phyloP scores from a whole-genome alignment of 2,329 filamentous ascomycete genomes.

The Alternaria postmessia region DNA sequence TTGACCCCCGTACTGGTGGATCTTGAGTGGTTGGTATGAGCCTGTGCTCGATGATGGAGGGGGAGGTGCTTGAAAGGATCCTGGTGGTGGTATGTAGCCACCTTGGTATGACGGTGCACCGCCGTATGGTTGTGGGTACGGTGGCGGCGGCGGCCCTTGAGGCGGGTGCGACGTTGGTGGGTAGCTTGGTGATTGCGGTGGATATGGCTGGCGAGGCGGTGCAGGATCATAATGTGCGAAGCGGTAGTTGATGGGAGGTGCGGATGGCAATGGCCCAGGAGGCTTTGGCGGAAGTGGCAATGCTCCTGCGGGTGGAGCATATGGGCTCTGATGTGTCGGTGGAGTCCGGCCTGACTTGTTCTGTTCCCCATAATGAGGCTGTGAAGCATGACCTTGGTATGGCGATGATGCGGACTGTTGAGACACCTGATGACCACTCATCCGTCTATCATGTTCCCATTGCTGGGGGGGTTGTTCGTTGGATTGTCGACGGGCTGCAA shows the following conservation, averaged over 20 bases:
- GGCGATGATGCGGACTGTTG: conserved; percentile 33
- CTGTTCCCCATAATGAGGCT: conserved; percentile 35
- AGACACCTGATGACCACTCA: conserved; percentile 39
- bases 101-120: conserved; percentile 32
- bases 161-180: conserved; percentile 28
- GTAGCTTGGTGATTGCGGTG: conserved; percentile 35
- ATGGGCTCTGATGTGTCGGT: conserved; percentile 44
- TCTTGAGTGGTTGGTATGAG: conserved; percentile 45
- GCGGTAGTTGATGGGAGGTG: conserved; percentile 42
- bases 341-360: conserved; percentile 27
- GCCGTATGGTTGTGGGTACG: conserved; percentile 56
- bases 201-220: conserved; percentile 33
- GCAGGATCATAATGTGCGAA: conserved; percentile 50
- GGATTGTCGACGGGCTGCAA: conserved; percentile 35
- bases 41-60: conserved; percentile 34
- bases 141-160: conserved; percentile 45
- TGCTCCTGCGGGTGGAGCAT: conserved; percentile 33
- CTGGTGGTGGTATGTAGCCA: conserved; percentile 44
- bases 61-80: conserved; percentile 45
- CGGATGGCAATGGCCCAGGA: conserved; percentile 36
- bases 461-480: conserved; percentile 34
- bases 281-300: conserved; percentile 41
- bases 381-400: conserved; percentile 36
- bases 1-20: conserved; percentile 52
- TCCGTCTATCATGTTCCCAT: conserved; percentile 40